Evolutionary conservation across 1,284 basidiomycete genomes (phyloP).

Genomic region (Moniliella sp.): DNA sequence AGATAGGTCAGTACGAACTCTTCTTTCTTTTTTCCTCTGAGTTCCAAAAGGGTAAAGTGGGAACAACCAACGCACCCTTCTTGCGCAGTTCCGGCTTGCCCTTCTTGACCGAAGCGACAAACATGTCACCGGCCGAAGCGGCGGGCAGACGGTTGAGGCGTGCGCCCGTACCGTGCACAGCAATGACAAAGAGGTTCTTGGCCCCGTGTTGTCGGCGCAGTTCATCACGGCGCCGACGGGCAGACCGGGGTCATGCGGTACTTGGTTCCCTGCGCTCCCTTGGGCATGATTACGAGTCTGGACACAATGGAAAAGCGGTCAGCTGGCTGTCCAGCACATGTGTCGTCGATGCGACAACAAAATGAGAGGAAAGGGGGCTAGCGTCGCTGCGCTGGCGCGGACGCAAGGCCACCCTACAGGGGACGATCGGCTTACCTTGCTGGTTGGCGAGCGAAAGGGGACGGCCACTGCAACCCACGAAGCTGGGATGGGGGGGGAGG

Average conservation of each 20-base stretch:
- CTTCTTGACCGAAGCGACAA: constrained; percentile 97
- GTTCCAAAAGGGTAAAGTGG: not conserved
- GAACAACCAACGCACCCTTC: constrained; percentile 63
- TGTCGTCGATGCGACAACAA: no score
- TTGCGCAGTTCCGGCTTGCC: constrained; percentile 98
- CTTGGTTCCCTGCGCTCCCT: constrained; percentile 1
- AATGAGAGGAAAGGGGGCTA: no score
- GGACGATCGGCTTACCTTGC: no score
- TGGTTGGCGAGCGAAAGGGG: no score
- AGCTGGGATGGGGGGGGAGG: no score
- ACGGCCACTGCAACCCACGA: no score
- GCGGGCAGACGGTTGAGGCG: constrained; percentile 92
- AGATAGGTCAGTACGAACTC: constrained; percentile 3
- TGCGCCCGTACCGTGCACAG: constrained; percentile 78
- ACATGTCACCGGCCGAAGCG: constrained; percentile 94
- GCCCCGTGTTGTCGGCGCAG: constrained; percentile 99
- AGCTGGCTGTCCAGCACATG: no score
- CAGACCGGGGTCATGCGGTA: constrained; percentile 39
- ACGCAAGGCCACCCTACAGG: no score
- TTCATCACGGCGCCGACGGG: constrained; percentile 96
- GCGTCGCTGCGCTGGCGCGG: no score
- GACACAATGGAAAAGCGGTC: no score
- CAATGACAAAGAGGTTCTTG: constrained; percentile 77
- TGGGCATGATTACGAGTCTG: no score
- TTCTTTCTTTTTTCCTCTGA: constrained; percentile 3